phyloP scores from a whole-genome alignment of 495 filamentous ascomycete species.

The Hypoxylon trugodes region DNA sequence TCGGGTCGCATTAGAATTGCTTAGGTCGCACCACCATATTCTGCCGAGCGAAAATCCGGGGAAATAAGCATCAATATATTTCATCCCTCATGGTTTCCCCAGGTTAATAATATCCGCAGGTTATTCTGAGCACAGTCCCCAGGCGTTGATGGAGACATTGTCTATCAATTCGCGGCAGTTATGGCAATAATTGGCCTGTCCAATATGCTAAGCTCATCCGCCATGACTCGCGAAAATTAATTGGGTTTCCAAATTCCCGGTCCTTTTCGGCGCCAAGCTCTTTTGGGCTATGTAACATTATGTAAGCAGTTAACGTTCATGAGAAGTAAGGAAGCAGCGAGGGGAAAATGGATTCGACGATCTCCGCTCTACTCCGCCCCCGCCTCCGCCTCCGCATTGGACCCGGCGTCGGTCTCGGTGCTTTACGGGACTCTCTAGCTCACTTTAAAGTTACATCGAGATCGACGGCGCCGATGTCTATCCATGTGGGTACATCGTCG shows the following conservation, averaged over 20 bases:
- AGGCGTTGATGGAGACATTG: constrained; percentile 7
- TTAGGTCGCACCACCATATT: constrained; percentile 10
- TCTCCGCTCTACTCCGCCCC: too few relatives aligned
- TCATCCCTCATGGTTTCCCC: constrained; percentile 26
- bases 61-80: constrained; percentile 30
- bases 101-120: constrained; percentile 15
- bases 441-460: too few relatives aligned
- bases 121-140: too few relatives aligned
- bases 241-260: constrained; percentile 23
- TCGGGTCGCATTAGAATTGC: constrained; percentile 15
- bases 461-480: too few relatives aligned
- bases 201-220: constrained; percentile 15
- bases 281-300: constrained; percentile 17
- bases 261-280: neutral
- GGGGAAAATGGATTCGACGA: too few relatives aligned
- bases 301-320: constrained; percentile 2
- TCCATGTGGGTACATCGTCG: too few relatives aligned
- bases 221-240: constrained; percentile 19
- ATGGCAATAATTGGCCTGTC: constrained; percentile 10
- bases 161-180: constrained; percentile 15
- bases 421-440: too few relatives aligned
- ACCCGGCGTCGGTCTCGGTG: too few relatives aligned
- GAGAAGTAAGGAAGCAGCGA: too few relatives aligned
- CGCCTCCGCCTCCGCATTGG: too few relatives aligned
- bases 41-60: constrained; percentile 29